These are phyloP conservation scores for Chondrostereum purpureum DNA, from an alignment of 1,284 basidiomycete genomes.

Conservation along the genomic window DNA sequence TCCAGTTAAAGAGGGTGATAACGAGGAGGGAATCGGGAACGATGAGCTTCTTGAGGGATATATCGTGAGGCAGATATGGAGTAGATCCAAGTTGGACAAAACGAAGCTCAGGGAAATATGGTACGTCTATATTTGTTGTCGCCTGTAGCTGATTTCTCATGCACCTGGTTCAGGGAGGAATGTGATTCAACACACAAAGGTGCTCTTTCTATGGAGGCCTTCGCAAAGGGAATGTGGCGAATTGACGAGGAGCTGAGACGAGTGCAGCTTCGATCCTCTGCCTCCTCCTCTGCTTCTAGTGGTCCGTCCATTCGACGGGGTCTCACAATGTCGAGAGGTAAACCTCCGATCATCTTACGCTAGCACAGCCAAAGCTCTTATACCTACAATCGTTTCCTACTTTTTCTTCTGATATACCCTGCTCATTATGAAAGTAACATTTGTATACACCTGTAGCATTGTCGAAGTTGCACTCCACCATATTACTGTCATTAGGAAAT, in stretches of 20 bases:
- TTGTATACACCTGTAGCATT: neutral
- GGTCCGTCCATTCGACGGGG: neutral
- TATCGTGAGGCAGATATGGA: slow-evolving; percentile 59
- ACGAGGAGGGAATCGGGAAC: slow-evolving; percentile 22
- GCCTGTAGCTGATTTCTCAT: neutral
- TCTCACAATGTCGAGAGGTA: neutral
- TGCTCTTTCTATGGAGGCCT: slow-evolving; percentile 55
- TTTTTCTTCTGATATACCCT: neutral
- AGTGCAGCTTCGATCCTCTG: slow-evolving; percentile 39
- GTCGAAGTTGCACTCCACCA: no score
- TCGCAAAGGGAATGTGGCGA: slow-evolving; percentile 75
- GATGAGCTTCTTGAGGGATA: slow-evolving; percentile 47
- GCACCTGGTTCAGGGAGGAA: slow-evolving; percentile 44
- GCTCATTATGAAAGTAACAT: neutral
- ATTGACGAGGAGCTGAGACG: slow-evolving; percentile 78
- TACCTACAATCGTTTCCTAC: neutral
- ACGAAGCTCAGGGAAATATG: slow-evolving; percentile 56
- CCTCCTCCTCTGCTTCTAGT: slow-evolving; percentile 22
- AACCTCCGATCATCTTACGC: slow-evolving; percentile 1
- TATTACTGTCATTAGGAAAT: no score
- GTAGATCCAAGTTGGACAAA: slow-evolving; percentile 47
- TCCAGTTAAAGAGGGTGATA: slow-evolving; percentile 16
- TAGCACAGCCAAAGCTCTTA: neutral
- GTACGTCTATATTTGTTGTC: slow-evolving; percentile 28
- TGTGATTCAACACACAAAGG: slow-evolving; percentile 53